Evolutionary conservation across 352 stramenopile species (phyloP).

Genomic region (Phytopythium vexans): DNA sequence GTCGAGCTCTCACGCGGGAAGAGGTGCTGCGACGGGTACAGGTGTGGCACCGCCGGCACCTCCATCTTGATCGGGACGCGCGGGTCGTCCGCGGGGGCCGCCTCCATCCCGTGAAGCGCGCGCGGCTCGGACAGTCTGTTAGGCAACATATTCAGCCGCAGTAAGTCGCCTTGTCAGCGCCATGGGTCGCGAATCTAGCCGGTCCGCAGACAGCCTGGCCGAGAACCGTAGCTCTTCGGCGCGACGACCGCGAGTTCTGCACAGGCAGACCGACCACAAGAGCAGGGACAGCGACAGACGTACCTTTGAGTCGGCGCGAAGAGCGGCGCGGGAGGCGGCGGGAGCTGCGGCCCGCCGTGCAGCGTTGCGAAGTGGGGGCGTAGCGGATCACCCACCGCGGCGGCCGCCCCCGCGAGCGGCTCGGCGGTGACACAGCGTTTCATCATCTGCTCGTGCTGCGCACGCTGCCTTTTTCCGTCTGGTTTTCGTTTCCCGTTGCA

Average conservation of each 20-base stretch:
- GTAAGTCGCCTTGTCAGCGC: too few relatives aligned
- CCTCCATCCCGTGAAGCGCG: too few relatives aligned
- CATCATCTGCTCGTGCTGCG: neutral
- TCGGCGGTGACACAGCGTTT: slow-evolving; percentile 1
- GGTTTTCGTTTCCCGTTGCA: slow-evolving; percentile 4
- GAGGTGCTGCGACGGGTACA: slow-evolving; percentile 15
- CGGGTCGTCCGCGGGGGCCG: neutral
- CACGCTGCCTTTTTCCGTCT: neutral
- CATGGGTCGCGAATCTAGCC: too few relatives aligned
- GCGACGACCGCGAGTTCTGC: neutral
- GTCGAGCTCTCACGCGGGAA: slow-evolving; percentile 12
- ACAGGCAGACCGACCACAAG: neutral
- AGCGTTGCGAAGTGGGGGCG: slow-evolving; percentile 3
- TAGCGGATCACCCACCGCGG: neutral
- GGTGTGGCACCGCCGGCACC: slow-evolving; percentile 13
- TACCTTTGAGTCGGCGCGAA: neutral
- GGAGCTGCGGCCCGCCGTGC: slow-evolving; percentile 1
- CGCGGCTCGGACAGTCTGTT: too few relatives aligned
- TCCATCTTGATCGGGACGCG: slow-evolving; percentile 7
- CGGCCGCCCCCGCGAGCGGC: neutral
- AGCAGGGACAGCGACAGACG: neutral
- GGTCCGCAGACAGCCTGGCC: neutral
- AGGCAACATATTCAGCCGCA: too few relatives aligned
- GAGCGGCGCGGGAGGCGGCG: neutral
- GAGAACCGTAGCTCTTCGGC: neutral